phyloP scores from a whole-genome alignment of 1,139 yeast species.

The Yamadazyma blattariae region DNA sequence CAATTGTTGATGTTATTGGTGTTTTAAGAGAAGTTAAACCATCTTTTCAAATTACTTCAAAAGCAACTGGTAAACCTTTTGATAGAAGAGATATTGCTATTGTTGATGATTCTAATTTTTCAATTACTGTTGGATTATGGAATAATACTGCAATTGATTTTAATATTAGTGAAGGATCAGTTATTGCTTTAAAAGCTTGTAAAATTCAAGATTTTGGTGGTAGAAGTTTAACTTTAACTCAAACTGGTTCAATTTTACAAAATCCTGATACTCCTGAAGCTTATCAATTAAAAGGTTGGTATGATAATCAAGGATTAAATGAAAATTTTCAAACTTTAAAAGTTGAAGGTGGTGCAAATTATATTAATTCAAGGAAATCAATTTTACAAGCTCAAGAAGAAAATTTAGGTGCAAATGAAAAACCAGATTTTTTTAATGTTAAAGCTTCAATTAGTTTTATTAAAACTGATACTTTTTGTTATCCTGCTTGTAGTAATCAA shows the following conservation, averaged over 20 bases:
- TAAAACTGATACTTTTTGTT: constrained; percentile 73
- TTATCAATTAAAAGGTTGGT: constrained; percentile 91
- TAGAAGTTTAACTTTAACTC: constrained; percentile 76
- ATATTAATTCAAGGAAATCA: constrained; percentile 54
- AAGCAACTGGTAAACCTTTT: constrained; percentile 83
- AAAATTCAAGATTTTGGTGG: constrained; percentile 90
- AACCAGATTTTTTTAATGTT: constrained; percentile 72
- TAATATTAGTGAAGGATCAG: constrained; percentile 70
- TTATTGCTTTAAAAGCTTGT: constrained; percentile 90
- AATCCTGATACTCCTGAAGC: constrained; percentile 93
- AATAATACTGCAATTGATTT: constrained; percentile 82
- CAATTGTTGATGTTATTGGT: constrained; percentile 84
- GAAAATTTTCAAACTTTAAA: constrained; percentile 64
- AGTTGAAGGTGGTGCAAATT: constrained; percentile 25
- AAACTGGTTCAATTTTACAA: constrained; percentile 68
- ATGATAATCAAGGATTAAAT: constrained; percentile 69
- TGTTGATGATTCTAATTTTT: constrained; percentile 81
- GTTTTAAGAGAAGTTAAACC: constrained; percentile 76
- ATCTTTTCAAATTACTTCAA: constrained; percentile 81
- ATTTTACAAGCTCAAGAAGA: constrained; percentile 67
- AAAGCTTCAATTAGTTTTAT: constrained; percentile 74
- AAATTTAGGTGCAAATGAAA: constrained; percentile 69
- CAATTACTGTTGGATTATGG: constrained; percentile 86
- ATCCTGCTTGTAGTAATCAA: constrained; percentile 79
- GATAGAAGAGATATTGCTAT: constrained; percentile 85